Evolutionary conservation across 306 rosid species (phyloP).

Genomic region (Medicago ruthenica): DNA sequence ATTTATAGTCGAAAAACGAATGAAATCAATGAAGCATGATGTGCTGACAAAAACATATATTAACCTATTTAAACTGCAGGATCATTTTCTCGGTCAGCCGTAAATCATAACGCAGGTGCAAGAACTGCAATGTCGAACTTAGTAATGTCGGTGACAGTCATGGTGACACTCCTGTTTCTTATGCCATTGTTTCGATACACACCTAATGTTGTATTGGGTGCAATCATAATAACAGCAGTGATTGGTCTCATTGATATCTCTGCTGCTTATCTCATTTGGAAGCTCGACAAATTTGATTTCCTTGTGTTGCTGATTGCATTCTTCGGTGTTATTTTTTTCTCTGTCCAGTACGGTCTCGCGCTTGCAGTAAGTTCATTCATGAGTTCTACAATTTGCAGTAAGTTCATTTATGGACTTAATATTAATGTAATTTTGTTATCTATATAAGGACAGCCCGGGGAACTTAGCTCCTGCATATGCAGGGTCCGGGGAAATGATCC

Average conservation of each 20-base stretch:
- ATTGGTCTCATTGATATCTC: slow-evolving; percentile 80
- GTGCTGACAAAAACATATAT: background rate
- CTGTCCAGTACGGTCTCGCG: slow-evolving; percentile 88
- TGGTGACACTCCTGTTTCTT: slow-evolving; percentile 84
- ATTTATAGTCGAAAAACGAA: background rate
- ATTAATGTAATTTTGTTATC: background rate
- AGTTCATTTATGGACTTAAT: background rate
- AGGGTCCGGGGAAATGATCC: too few species aligned
- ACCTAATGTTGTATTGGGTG: slow-evolving; percentile 83
- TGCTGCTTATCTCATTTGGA: slow-evolving; percentile 71
- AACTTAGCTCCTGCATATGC: too few species aligned
- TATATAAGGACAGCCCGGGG: too few species aligned
- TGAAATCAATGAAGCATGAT: background rate
- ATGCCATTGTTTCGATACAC: slow-evolving; percentile 90
- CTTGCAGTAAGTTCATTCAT: slow-evolving; percentile 62
- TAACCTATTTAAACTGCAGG: slow-evolving; percentile 57
- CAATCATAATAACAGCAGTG: slow-evolving; percentile 88
- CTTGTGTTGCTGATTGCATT: slow-evolving; percentile 71
- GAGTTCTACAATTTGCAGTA: slow-evolving; percentile 17
- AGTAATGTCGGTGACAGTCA: slow-evolving; percentile 80
- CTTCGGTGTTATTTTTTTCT: slow-evolving; percentile 82
- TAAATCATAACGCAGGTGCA: slow-evolving; percentile 87
- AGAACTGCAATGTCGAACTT: slow-evolving; percentile 77
- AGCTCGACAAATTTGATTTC: slow-evolving; percentile 83
- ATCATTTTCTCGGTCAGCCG: slow-evolving; percentile 91